A percentile compares a stretch with the other conserved stretches of the same genome.
Conservation (phyloP, 140 eudicot genomes). For the Bidens hawaiensis region DNA sequence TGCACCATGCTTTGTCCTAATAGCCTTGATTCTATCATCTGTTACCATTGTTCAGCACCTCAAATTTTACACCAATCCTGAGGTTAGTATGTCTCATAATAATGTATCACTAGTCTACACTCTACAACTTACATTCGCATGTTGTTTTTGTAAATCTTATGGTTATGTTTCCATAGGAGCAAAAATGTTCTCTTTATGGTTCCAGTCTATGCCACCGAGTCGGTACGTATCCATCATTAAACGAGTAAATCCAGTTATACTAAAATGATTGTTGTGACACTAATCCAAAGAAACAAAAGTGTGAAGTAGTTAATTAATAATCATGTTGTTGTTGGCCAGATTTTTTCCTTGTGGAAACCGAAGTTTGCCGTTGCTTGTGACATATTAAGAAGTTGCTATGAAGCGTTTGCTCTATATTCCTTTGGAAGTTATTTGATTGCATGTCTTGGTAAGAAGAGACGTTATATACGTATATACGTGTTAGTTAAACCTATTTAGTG, state of each 20-base stretch:
- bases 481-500: slow-evolving; percentile 1
- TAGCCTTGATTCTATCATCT: slow-evolving; percentile 57
- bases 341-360: slow-evolving; percentile 72
- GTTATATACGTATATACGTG: not conserved
- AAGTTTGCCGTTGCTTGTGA: slow-evolving; percentile 71
- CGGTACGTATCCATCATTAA: slow-evolving; percentile 50
- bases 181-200: slow-evolving; percentile 92
- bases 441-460: slow-evolving; percentile 65
- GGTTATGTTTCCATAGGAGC: slow-evolving; percentile 54
- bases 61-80: slow-evolving; percentile 68
- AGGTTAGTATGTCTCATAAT: slow-evolving; percentile 49
- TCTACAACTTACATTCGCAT: not conserved
- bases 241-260: no score
- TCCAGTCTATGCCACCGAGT: slow-evolving; percentile 81
- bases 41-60: slow-evolving; percentile 70
- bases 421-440: slow-evolving; percentile 97
- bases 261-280: no score
- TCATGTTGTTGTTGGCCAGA: slow-evolving; percentile 43
- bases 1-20: slow-evolving; percentile 58
- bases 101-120: no score
- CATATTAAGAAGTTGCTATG: slow-evolving; percentile 84
- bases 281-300: no score
- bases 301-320: not conserved
- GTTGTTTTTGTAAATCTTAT: no score
- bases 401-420: slow-evolving; percentile 86